A percentile compares a stretch with the other conserved stretches of the same genome.
Evolutionary conservation across 106 monocot genomes (phyloP).

Genomic region (Amphibolis antarctica): DNA sequence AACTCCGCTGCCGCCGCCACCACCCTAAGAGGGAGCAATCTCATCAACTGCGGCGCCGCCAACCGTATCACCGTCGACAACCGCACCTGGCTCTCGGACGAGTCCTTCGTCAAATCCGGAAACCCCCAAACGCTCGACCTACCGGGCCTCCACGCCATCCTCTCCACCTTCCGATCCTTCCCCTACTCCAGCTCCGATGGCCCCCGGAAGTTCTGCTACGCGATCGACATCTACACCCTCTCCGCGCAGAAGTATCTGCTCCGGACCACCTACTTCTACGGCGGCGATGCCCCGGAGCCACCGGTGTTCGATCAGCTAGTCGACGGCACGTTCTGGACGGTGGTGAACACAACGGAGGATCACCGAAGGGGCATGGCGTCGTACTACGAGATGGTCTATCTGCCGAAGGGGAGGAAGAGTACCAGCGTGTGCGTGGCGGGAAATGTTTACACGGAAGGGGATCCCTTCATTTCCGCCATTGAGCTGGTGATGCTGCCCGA

Average conservation of each 20-base stretch:
- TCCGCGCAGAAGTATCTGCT: not conserved
- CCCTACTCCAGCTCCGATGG: conserved; percentile 22
- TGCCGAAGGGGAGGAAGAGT: conserved; percentile 36
- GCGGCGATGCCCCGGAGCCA: conserved; percentile 31
- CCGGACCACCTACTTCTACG: conserved; percentile 54
- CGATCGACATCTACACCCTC: conserved; percentile 18
- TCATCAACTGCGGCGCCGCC: conserved; percentile 50
- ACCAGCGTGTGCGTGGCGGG: conserved; percentile 55
- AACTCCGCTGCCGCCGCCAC: not conserved
- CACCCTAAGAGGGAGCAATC: conserved; percentile 8
- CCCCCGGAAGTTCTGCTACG: conserved; percentile 69
- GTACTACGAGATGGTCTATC: conserved; percentile 63
- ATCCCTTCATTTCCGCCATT: conserved; percentile 60
- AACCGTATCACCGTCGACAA: conserved; percentile 3
- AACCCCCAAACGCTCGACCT: conserved; percentile 18
- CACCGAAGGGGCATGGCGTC: conserved; percentile 32
- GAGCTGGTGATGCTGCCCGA: conserved; percentile 46
- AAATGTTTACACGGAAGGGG: conserved; percentile 48
- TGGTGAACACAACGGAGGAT: conserved; percentile 68
- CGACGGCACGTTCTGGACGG: conserved; percentile 70
- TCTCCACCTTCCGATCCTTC: conserved; percentile 68
- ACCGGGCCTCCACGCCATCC: conserved; percentile 34
- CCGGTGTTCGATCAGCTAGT: conserved; percentile 78
- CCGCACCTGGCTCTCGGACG: conserved; percentile 44
- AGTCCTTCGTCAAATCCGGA: conserved; percentile 31